Conservation (phyloP, 805 yeast species). For the Candida corydali region DNA sequence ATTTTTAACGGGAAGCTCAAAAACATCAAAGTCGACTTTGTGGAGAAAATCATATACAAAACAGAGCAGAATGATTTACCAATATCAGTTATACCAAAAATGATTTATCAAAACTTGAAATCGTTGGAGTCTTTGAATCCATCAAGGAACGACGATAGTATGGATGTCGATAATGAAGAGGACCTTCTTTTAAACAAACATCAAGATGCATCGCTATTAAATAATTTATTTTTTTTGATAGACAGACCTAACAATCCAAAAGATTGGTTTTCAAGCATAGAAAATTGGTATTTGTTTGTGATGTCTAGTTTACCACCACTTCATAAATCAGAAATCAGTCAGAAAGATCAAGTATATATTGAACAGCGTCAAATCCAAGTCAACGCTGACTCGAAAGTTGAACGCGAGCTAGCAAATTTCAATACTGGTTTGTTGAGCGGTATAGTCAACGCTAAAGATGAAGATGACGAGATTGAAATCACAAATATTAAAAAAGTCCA, state of each 20-base stretch:
- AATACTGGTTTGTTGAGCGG: slow-evolving; percentile 8
- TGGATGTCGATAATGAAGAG: slow-evolving; percentile 13
- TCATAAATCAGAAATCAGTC: slow-evolving; percentile 24
- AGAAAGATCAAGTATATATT: slow-evolving; percentile 31
- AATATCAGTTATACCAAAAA: slow-evolving; percentile 5
- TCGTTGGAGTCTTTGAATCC: slow-evolving; percentile 15
- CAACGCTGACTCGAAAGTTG: slow-evolving; percentile 1
- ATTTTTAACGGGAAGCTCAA: slow-evolving; percentile 26
- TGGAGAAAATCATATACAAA: slow-evolving; percentile 12
- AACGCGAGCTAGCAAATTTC: slow-evolving; percentile 3
- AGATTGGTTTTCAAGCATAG: slow-evolving; percentile 8
- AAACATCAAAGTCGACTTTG: slow-evolving; percentile 26
- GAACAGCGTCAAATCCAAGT: slow-evolving; percentile 24
- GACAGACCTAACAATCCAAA: slow-evolving; percentile 6
- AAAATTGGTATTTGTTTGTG: slow-evolving; percentile 8
- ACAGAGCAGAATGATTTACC: slow-evolving; percentile 2
- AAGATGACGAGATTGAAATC: slow-evolving; percentile 5
- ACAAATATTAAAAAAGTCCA: slow-evolving; percentile 1
- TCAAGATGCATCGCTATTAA: slow-evolving; percentile 3
- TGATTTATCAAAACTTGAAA: slow-evolving; percentile 21
- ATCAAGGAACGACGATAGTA: slow-evolving; percentile 8
- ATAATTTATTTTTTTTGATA: slow-evolving; percentile 6
- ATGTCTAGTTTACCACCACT: slow-evolving; percentile 22
- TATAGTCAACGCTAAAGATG: slow-evolving; percentile 4
- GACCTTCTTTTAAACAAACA: slow-evolving; percentile 1